Conservation (phyloP, 495 filamentous ascomycete species). For the Hyaloscypha finlandica region DNA sequence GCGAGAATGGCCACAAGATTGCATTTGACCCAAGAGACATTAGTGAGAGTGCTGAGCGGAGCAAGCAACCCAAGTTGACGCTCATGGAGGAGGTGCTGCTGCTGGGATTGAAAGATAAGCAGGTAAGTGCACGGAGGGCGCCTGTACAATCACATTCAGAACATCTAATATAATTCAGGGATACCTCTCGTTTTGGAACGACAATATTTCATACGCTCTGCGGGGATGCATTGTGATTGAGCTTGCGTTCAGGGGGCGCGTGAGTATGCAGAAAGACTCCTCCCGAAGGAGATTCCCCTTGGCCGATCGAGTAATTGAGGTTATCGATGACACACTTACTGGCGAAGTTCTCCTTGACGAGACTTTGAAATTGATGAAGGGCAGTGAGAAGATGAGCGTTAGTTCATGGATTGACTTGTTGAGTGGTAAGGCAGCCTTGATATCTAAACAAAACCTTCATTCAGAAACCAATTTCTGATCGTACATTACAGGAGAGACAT, state of each 20-base stretch:
- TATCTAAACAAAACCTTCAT: not conserved
- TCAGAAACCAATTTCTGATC: slow-evolving; percentile 8
- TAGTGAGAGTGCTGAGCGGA: slow-evolving; percentile 93
- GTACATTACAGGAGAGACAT: slow-evolving; percentile 80
- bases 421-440: slow-evolving; percentile 68
- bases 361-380: slow-evolving; percentile 99
- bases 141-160: not conserved
- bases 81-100: slow-evolving; percentile 97
- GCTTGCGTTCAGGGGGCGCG: slow-evolving; percentile 89
- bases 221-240: slow-evolving; percentile 98
- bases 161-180: slow-evolving; percentile 44
- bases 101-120: slow-evolving; percentile 96
- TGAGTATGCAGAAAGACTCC: slow-evolving; percentile 98
- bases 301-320: slow-evolving; percentile 90
- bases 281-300: slow-evolving; percentile 89
- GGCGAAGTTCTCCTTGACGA: slow-evolving; percentile 98
- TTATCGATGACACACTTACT: slow-evolving; percentile 94
- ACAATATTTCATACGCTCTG: slow-evolving; percentile 97
- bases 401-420: slow-evolving; percentile 97
- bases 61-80: slow-evolving; percentile 96
- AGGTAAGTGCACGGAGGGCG: slow-evolving; percentile 56
- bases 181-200: slow-evolving; percentile 99
- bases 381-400: slow-evolving; percentile 99
- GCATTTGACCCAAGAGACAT: slow-evolving; percentile 97
- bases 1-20: slow-evolving; percentile 98